Conservation (phyloP, 2,329 filamentous ascomycete genomes). For the Eutypa lata region DNA sequence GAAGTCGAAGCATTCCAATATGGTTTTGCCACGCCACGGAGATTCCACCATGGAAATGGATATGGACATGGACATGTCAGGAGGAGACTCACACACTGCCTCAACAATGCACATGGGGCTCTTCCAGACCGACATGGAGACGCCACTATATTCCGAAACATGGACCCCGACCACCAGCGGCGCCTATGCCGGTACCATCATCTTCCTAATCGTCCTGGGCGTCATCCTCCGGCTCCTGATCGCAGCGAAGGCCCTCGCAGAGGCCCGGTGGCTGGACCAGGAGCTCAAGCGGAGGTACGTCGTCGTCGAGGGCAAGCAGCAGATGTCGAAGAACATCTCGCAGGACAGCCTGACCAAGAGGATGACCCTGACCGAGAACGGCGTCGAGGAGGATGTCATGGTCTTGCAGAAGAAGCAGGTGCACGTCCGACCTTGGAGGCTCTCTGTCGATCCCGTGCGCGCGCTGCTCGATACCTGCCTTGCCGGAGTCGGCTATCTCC, state of each 20-base stretch:
- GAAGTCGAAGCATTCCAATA: neutral
- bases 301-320: conserved; percentile 62
- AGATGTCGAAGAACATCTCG: conserved; percentile 57
- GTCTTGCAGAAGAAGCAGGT: conserved; percentile 61
- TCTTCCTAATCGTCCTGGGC: conserved; percentile 81
- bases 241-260: conserved; percentile 64
- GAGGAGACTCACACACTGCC: conserved; percentile 14
- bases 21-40: conserved; percentile 1
- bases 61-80: conserved; percentile 18
- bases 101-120: conserved; percentile 38
- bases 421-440: conserved; percentile 68
- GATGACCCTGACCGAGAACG: conserved; percentile 69
- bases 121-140: conserved; percentile 55
- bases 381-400: conserved; percentile 75
- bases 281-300: conserved; percentile 77
- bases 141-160: conserved; percentile 54
- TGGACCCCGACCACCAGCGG: conserved; percentile 74
- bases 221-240: conserved; percentile 67
- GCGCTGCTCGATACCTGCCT: conserved; percentile 28
- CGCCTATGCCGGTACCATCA: conserved; percentile 82
- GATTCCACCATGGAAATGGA: conserved; percentile 12
- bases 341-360: conserved; percentile 61
- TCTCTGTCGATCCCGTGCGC: conserved; percentile 58
- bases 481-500: conserved; percentile 28
- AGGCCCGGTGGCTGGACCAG: conserved; percentile 63